A percentile compares a stretch with the other conserved stretches of the same genome.
phyloP scores from a whole-genome alignment of 2,329 filamentous ascomycete species.

The Akanthomyces uredinophilus region DNA sequence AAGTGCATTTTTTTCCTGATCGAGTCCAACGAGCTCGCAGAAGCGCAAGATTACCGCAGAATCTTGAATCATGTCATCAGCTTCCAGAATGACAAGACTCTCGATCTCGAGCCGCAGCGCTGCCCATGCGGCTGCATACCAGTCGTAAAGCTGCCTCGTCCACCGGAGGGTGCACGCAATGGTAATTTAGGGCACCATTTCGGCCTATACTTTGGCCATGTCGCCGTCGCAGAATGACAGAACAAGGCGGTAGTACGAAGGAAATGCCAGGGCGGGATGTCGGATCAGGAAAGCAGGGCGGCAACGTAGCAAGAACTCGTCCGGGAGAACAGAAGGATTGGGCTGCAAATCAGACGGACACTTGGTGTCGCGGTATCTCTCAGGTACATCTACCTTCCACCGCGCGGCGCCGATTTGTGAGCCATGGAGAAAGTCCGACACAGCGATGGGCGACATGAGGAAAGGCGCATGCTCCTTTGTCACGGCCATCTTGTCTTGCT shows the following conservation, averaged over 20 bases:
- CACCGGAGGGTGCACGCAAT: conserved; percentile 2
- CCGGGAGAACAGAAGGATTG: conserved; percentile 31
- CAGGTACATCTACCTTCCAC: neutral
- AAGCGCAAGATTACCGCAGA: neutral
- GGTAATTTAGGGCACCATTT: neutral
- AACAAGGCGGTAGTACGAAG: conserved; percentile 23
- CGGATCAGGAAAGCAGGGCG: conserved; percentile 32
- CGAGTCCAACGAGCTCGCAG: neutral
- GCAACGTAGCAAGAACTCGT: conserved; percentile 30
- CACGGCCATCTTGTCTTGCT: neutral
- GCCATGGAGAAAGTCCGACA: neutral
- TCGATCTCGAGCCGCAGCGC: neutral
- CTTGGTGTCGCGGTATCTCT: neutral
- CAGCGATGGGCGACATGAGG: neutral
- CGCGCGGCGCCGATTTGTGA: neutral
- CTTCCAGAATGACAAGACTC: neutral
- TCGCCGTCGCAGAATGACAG: neutral
- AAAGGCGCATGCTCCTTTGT: neutral
- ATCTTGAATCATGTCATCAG: neutral
- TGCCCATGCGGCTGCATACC: neutral
- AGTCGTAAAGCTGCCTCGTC: conserved; percentile 8
- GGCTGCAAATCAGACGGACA: neutral
- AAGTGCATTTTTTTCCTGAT: neutral
- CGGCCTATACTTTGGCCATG: neutral
- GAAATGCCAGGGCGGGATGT: conserved; percentile 33